Evolutionary conservation across 2,329 filamentous ascomycete genomes (phyloP).

Genomic region (Diaporthe velutina): DNA sequence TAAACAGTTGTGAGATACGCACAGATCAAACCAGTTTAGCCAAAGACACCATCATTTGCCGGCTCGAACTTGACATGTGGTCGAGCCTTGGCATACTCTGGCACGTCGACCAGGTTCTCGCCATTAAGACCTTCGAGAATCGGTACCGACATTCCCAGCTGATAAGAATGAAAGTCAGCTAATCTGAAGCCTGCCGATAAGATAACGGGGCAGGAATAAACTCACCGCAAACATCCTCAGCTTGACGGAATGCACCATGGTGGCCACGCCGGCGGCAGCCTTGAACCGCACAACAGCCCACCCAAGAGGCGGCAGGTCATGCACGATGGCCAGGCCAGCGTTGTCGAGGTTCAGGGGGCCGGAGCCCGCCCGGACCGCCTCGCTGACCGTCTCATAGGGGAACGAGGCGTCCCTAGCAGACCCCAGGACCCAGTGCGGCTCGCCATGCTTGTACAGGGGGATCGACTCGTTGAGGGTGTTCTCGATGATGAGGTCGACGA

Average conservation of each 20-base stretch:
- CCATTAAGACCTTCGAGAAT: conserved; percentile 21
- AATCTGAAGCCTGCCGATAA: neutral
- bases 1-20: neutral
- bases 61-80: conserved; percentile 41
- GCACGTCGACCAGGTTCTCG: conserved; percentile 28
- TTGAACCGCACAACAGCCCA: conserved; percentile 40
- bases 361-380: neutral
- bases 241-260: conserved; percentile 40
- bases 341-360: conserved; percentile 32
- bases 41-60: conserved; percentile 40
- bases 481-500: conserved; percentile 38
- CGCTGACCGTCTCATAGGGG: conserved; percentile 21
- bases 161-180: neutral
- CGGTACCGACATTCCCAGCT: conserved; percentile 32
- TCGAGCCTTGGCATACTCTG: conserved; percentile 30
- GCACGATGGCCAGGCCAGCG: conserved; percentile 35
- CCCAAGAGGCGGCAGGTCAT: conserved; percentile 40
- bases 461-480: conserved; percentile 31
- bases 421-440: conserved; percentile 42
- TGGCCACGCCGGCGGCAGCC: conserved; percentile 33
- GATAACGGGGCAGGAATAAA: neutral
- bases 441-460: conserved; percentile 43
- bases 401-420: conserved; percentile 31
- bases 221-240: conserved; percentile 40
- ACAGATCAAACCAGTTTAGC: neutral